These are phyloP conservation scores for Aspergillus melleus DNA, from an alignment of 2,329 filamentous ascomycete genomes.

Conservation along the genomic window DNA sequence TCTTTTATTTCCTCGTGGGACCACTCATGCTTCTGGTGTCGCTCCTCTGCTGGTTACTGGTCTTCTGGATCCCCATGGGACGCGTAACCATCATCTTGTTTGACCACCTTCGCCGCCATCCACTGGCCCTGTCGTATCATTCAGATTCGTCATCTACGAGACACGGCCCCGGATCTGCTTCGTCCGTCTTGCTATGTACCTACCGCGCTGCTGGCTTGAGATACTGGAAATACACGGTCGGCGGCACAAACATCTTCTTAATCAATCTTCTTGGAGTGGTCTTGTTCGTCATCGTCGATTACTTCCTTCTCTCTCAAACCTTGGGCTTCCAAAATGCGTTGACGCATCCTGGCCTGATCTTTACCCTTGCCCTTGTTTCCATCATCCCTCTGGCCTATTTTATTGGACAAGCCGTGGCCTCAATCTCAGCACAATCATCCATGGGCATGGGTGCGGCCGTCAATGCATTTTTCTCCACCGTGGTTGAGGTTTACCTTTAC, in stretches of 20 bases:
- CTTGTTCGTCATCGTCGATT: conserved; percentile 93
- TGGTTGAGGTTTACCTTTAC: conserved; percentile 97
- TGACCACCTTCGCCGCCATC: conserved; percentile 88
- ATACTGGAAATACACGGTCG: conserved; percentile 99
- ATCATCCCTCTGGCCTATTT: conserved; percentile 98
- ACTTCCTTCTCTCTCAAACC: conserved; percentile 70
- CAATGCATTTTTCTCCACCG: conserved; percentile 96
- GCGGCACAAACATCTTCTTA: conserved; percentile 98
- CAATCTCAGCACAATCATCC: conserved; percentile 96
- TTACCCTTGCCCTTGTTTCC: conserved; percentile 78
- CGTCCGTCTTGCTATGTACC: conserved; percentile 90
- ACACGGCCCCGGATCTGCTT: conserved; percentile 68
- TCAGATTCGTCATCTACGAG: conserved; percentile 77
- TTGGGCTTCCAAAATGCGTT: conserved; percentile 71
- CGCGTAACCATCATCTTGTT: conserved; percentile 88
- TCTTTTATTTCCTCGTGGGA: conserved; percentile 91
- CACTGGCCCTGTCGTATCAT: conserved; percentile 89
- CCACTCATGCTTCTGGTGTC: conserved; percentile 85
- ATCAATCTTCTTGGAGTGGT: conserved; percentile 96
- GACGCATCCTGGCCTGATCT: conserved; percentile 82
- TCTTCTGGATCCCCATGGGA: conserved; percentile 98
- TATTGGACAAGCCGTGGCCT: conserved; percentile 96
- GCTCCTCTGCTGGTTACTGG: conserved; percentile 88
- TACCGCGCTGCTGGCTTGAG: conserved; percentile 91
- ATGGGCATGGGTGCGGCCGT: conserved; percentile 97